Base-by-base conservation (phyloP, 2,329 filamentous ascomycete species). In the Phaeosphaeria sp. region DNA sequence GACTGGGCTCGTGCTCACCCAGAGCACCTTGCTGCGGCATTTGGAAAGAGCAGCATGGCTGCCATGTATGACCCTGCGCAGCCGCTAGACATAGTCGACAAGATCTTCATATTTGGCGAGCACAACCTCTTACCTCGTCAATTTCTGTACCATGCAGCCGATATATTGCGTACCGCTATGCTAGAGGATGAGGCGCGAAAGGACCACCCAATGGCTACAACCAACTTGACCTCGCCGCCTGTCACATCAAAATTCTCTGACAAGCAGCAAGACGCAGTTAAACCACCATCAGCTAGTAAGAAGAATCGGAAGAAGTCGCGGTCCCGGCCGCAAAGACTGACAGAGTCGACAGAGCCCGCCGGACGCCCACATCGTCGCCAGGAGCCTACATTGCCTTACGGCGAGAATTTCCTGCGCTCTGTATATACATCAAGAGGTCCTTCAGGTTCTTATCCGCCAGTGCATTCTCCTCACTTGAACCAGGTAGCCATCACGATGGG, bases 101-200 rank as follows among this genome's bases (percentile, higher is more conserved):
- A 70, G 51, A 58, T 76, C 21, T 77, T 76, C 46, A 53, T 60
- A 36, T 49, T 69, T 10, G 65, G 65, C 11, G 72, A 76, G 56
- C 60, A 44, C 6, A 48, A 54, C 0, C n/a, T 46, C 1, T 72
- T 54, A 46, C 73, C 73, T 33, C 67, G 62, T 1, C 41, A 53
- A 1, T 76, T 76, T 33, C 65, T 77, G 9, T 76, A 68, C 63
- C 68, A 75, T 23, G 67, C 65, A 21, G 50, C 61, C 39, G 59
- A 70, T 39, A 57, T 67, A 20, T 65, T 76, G 59, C 64, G 70
- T n/a, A 50, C 42, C 13, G 42, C 51, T 20, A 67, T 72, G 61
- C 43, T 54, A 17, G 52, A 54, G n/a, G 17, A 46, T 4, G 30
- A 46, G 20, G 43, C 17, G 30, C 42, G 42, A 43, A 44, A 54